Evolutionary conservation across 179 eudicot genomes (phyloP).

Genomic region (Amaranthus tricolor): DNA sequence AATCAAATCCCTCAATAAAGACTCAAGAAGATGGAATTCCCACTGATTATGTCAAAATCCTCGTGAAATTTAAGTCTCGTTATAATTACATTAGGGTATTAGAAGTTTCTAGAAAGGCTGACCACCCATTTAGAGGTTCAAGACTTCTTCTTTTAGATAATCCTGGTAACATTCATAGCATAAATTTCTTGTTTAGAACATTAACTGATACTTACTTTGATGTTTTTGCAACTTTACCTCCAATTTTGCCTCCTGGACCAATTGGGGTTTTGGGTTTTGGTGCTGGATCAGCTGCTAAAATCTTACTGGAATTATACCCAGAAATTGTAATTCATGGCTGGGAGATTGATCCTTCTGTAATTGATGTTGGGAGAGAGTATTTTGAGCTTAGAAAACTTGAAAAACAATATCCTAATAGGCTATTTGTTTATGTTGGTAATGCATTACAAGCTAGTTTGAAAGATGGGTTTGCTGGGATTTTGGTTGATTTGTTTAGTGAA

Average conservation of each 20-base stretch:
- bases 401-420: constrained; percentile 35
- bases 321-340: constrained; percentile 63
- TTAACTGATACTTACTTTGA: constrained; percentile 78
- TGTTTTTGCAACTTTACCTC: constrained; percentile 78
- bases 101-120: constrained; percentile 61
- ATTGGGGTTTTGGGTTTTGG: constrained; percentile 80
- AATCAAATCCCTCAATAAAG: constrained; percentile 7
- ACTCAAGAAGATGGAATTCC: constrained; percentile 64
- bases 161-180: constrained; percentile 91
- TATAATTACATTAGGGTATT: constrained; percentile 72
- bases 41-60: constrained; percentile 52
- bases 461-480: constrained; percentile 61
- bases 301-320: constrained; percentile 55
- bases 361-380: constrained; percentile 64
- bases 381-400: constrained; percentile 58
- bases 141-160: constrained; percentile 74
- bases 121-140: constrained; percentile 80
- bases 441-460: constrained; percentile 45
- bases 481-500: constrained; percentile 77
- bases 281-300: constrained; percentile 69
- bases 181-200: constrained; percentile 43
- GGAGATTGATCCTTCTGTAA: constrained; percentile 77
- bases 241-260: constrained; percentile 75
- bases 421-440: constrained; percentile 56
- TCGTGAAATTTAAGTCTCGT: constrained; percentile 67